phyloP scores from a whole-genome alignment of 352 stramenopile genomes.

The Globisporangium lucens region DNA sequence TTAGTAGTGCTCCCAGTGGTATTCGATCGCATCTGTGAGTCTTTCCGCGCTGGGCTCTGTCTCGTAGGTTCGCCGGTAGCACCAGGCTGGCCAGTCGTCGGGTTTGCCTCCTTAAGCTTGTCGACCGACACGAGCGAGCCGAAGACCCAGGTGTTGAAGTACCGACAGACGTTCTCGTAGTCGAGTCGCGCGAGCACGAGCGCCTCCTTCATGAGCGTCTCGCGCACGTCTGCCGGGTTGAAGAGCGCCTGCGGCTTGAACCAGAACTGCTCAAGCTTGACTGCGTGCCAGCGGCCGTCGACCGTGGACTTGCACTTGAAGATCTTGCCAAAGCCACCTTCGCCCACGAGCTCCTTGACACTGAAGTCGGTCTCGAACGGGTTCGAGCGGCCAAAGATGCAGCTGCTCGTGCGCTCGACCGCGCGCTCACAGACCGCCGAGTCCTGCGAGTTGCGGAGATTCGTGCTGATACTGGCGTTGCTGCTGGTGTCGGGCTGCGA shows the following conservation, averaged over 20 bases:
- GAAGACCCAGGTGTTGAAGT: slow-evolving; percentile 85
- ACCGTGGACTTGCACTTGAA: slow-evolving; percentile 74
- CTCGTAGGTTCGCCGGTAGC: neutral
- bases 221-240: slow-evolving; percentile 74
- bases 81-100: neutral
- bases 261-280: slow-evolving; percentile 82
- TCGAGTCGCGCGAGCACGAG: slow-evolving; percentile 89
- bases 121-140: slow-evolving; percentile 64
- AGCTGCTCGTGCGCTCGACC: slow-evolving; percentile 28
- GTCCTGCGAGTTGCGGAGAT: neutral
- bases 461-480: neutral
- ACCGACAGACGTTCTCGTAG: slow-evolving; percentile 94
- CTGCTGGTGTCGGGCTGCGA: slow-evolving; percentile 25
- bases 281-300: slow-evolving; percentile 69
- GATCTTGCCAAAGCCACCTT: slow-evolving; percentile 77
- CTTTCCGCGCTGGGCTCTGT: neutral
- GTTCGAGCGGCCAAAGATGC: slow-evolving; percentile 61
- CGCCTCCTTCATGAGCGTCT: slow-evolving; percentile 92
- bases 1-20: neutral
- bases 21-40: neutral
- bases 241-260: slow-evolving; percentile 84
- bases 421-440: slow-evolving; percentile 17
- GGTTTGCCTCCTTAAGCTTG: slow-evolving; percentile 18
- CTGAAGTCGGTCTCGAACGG: slow-evolving; percentile 80
- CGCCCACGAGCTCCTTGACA: slow-evolving; percentile 59